Evolutionary conservation across 192 early-diverging fungal species (phyloP), one percentile per base, ranked within the genome.

Genomic region (Mortierella alpina): DNA sequence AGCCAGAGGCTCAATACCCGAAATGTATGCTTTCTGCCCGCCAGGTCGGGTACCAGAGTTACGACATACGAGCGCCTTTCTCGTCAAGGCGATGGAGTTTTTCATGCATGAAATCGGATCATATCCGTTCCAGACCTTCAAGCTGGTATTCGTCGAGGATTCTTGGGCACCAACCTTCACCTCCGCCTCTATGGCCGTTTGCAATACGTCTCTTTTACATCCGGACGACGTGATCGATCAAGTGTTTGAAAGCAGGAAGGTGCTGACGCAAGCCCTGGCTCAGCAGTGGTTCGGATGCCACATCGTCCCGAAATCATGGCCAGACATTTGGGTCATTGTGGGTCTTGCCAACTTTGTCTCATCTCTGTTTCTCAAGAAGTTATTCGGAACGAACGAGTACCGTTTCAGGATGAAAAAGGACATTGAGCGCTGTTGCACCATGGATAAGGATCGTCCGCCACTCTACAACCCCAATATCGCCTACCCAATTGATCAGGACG

Each of bases 281-380:
- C 82, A 90, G 52, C 98, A 99, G 88, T 99, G 97, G 97, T 97
- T 99, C 82, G 97, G 97, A 12, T 89, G 93, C 18, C 95, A 93
- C 71, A 90, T 99, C 49, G 74, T 85, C 45, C 87, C 90, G 6
- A 86, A 88, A 62, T 73, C 75, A 18, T 90, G 95, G 93, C 87
- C 88, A 8, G 98, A 99, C 83, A 87, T 89, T 31, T 99, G 98
- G 98, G 81, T 99, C 15, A 91, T 93, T 8, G 72, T 88, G 49
- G 97, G 96, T 13, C 75, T 99, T 23, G 89, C 93, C 0, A 92
- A 94, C 72, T 93, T 90, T 59, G 88, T 95, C 45, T 86, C 91
- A 1, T 85, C 88, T 0, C 84, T 93, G 51, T 97, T 95, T 77
- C 85, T 97, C 53, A 84, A 87, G 72, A 91, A 93, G 75, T 87